Base-by-base conservation (phyloP, 1,139 yeast species). In the Debaryomycetaceae sp. region DNA sequence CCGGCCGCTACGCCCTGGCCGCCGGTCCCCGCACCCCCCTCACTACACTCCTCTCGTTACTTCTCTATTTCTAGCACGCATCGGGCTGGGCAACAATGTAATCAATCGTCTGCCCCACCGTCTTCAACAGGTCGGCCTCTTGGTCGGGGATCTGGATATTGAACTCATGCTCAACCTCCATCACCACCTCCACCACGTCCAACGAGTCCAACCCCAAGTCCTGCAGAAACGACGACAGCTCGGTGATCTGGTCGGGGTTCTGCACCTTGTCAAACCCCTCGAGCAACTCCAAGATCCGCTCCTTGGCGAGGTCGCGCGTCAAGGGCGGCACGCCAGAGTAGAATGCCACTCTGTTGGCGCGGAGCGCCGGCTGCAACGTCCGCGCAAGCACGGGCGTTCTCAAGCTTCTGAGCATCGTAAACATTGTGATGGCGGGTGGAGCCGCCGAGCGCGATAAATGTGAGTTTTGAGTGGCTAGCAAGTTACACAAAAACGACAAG, bases 171-270 rank as follows among this genome's bases (percentile, higher is more conserved):
- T 86, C 96, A 40, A 86, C 75, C 48, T 85, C 94, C 86, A 86
- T 85, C 25, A 86, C 75, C 25, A 85, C 89, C 56, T 86, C 96
- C 28, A 84, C 95, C 22, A 83, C 81, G 51, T 86, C 96, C 51
- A 86, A 74, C 19, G 91, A 81, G 61, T 86, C 96, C 46, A 85
- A 71, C 2, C 94, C 94, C 44, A 86, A 71, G 53, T 86, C 95
- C 43, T 74, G 78, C 27, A 77, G 62, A 54, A 81, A 83, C 23
- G 78, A 67, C 6, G 93, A 73, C 12, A 63, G 61, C 35, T 76
- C 75, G 15, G 73, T 62, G 45, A 85, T 75, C 30, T 56, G 65
- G 51, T 74, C 65, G 28, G 61, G 46, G 28, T 53, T 45, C 40
- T 61, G 64, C 19, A 82, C 75, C 60, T 84, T 85, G 54, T 81